Percentiles rank a stretch among this genome's conserved stretches.
Evolutionary conservation across 2,329 filamentous ascomycete genomes (phyloP).

Genomic region (Simplicillium aogashimaense): DNA sequence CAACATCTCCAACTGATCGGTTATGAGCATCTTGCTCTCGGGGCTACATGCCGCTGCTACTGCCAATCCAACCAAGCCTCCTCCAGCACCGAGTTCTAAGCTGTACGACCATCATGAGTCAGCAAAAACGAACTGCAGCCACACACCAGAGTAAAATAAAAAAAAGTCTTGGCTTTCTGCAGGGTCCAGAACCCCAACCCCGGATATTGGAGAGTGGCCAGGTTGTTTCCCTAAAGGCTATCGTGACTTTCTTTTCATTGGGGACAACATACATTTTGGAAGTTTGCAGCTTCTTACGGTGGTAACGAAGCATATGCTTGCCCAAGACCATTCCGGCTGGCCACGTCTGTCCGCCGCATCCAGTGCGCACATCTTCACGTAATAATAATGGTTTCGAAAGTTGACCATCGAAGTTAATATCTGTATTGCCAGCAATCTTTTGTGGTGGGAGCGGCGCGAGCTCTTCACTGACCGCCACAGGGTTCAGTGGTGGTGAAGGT

Average conservation of each 20-base stretch:
- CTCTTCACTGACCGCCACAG: conserved; percentile 41
- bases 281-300: conserved; percentile 48
- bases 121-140: no score
- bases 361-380: conserved; percentile 75
- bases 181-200: no score
- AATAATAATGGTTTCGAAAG: conserved; percentile 61
- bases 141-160: not conserved
- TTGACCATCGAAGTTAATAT: conserved; percentile 62
- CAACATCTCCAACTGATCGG: conserved; percentile 82
- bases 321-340: conserved; percentile 83
- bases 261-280: conserved; percentile 59
- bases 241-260: not conserved
- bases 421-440: conserved; percentile 42
- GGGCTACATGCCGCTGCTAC: conserved; percentile 47
- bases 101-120: conserved; percentile 30
- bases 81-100: conserved; percentile 85
- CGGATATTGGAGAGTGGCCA: no score
- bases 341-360: conserved; percentile 92
- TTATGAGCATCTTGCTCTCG: conserved; percentile 57
- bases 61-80: conserved; percentile 70
- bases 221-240: not conserved
- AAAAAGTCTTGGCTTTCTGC: no score
- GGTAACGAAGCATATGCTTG: conserved; percentile 74
- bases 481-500: conserved; percentile 39
- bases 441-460: conserved; percentile 49